Evolutionary conservation across 148 eudicot genomes (phyloP).

Genomic region (Rhododendron griersonianum): DNA sequence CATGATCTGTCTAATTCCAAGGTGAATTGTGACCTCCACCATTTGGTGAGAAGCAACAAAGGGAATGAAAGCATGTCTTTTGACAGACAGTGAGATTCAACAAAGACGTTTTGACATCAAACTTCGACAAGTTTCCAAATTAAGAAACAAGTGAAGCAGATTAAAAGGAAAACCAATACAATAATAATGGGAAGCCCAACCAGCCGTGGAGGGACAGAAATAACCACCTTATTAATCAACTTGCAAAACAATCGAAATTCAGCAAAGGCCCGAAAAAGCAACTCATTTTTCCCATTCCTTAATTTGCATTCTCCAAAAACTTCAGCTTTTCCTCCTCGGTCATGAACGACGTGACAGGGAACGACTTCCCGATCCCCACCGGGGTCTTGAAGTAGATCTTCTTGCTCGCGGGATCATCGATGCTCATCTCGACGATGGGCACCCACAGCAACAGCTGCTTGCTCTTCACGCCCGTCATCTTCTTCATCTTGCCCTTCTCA

Average conservation of each 20-base stretch:
- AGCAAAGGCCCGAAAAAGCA: neutral
- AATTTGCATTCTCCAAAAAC: conserved; percentile 23
- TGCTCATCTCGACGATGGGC: conserved; percentile 69
- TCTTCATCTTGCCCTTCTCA: conserved; percentile 69
- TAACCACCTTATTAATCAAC: neutral
- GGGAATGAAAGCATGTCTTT: neutral
- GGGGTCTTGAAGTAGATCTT: conserved; percentile 67
- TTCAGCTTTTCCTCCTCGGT: conserved; percentile 54
- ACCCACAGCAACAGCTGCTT: conserved; percentile 77
- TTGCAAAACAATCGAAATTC: neutral
- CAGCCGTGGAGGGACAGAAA: neutral
- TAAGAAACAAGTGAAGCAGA: neutral
- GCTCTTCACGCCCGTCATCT: conserved; percentile 79
- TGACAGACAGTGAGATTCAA: neutral
- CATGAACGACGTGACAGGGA: conserved; percentile 66
- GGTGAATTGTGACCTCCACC: neutral
- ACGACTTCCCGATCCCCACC: conserved; percentile 64
- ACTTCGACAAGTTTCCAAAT: neutral
- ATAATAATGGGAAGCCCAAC: neutral
- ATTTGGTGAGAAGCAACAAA: neutral
- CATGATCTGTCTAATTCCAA: neutral
- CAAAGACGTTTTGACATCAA: neutral
- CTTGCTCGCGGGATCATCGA: conserved; percentile 30
- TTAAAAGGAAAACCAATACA: neutral
- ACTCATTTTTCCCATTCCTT: neutral